phyloP scores from a whole-genome alignment of 2,329 filamentous ascomycete genomes.

The Colletotrichum magnum region DNA sequence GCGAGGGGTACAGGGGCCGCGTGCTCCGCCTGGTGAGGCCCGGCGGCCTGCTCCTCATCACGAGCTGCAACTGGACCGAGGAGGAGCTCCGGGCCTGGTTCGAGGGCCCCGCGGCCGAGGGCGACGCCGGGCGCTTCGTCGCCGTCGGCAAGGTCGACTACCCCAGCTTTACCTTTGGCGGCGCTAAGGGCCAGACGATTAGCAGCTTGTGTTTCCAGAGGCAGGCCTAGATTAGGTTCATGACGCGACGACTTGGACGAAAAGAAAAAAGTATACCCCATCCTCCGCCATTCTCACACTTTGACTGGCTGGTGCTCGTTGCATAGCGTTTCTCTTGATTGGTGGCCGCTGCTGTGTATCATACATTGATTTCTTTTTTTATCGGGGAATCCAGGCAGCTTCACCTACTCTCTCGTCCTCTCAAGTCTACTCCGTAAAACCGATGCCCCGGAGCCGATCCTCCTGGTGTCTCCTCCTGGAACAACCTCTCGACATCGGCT shows the following conservation, averaged over 20 bases:
- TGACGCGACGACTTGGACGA: constrained; percentile 21
- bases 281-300: background rate
- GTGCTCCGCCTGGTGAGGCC: constrained; percentile 77
- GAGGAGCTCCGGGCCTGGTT: constrained; percentile 88
- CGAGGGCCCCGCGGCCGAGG: constrained; percentile 56
- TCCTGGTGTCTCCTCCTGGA: background rate
- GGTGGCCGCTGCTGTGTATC: constrained; percentile 36
- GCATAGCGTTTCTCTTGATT: constrained; percentile 23
- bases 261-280: constrained; percentile 21
- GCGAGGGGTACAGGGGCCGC: constrained; percentile 80
- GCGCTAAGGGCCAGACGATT: constrained; percentile 88
- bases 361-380: constrained; percentile 32
- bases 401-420: constrained; percentile 24
- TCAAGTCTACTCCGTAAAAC: constrained; percentile 7
- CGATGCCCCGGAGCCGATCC: constrained; percentile 8
- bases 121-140: constrained; percentile 62
- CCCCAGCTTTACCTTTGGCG: constrained; percentile 89
- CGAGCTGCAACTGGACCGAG: constrained; percentile 99
- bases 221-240: constrained; percentile 27
- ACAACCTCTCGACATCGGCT: constrained; percentile 6
- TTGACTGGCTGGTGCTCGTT: constrained; percentile 7
- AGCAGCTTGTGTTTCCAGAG: constrained; percentile 86
- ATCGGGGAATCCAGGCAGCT: constrained; percentile 14
- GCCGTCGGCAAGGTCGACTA: constrained; percentile 82
- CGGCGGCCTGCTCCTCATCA: constrained; percentile 85